phyloP scores from a whole-genome alignment of 1,284 basidiomycete species.

The Malassezia obtusa region DNA sequence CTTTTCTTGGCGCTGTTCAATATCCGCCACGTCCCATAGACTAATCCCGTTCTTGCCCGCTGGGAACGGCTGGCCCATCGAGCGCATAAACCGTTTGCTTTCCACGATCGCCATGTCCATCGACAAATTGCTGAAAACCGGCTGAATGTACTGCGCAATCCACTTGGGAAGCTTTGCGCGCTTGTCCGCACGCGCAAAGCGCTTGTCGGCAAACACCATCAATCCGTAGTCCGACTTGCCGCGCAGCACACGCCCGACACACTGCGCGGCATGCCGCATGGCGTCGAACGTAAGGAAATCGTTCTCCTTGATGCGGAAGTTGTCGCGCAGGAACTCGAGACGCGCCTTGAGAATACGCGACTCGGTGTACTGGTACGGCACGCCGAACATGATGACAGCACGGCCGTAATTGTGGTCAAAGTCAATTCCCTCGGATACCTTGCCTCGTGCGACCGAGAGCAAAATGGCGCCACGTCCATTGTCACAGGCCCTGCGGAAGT shows the following conservation, averaged over 20 bases:
- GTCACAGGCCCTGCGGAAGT: constrained; percentile 94
- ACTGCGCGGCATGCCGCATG: constrained; percentile 98
- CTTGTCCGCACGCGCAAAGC: constrained; percentile 93
- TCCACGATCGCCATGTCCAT: constrained; percentile 96
- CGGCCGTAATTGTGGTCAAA: constrained; percentile 94
- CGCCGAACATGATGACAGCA: constrained; percentile 99
- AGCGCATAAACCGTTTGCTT: constrained; percentile 91
- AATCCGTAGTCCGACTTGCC: constrained; percentile 99
- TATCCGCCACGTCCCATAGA: constrained; percentile 81
- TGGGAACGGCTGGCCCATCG: constrained; percentile 91
- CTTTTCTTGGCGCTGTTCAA: constrained; percentile 68
- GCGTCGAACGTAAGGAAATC: constrained; percentile 99
- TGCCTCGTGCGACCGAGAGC: constrained; percentile 92
- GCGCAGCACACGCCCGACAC: constrained; percentile 90
- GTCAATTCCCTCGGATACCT: constrained; percentile 99
- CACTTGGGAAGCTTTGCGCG: constrained; percentile 91
- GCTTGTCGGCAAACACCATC: constrained; percentile 96
- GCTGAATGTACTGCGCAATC: constrained; percentile 95
- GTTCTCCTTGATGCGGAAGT: constrained; percentile 93
- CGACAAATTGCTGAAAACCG: constrained; percentile 89
- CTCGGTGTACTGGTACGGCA: constrained; percentile 98
- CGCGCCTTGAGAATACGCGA: constrained; percentile 94
- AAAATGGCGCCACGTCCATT: constrained; percentile 95
- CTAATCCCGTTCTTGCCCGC: constrained; percentile 69
- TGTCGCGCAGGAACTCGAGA: constrained; percentile 93